These are phyloP conservation scores for Ostreobium quekettii DNA, from an alignment of 139 green algal species.

Conservation along the genomic window DNA sequence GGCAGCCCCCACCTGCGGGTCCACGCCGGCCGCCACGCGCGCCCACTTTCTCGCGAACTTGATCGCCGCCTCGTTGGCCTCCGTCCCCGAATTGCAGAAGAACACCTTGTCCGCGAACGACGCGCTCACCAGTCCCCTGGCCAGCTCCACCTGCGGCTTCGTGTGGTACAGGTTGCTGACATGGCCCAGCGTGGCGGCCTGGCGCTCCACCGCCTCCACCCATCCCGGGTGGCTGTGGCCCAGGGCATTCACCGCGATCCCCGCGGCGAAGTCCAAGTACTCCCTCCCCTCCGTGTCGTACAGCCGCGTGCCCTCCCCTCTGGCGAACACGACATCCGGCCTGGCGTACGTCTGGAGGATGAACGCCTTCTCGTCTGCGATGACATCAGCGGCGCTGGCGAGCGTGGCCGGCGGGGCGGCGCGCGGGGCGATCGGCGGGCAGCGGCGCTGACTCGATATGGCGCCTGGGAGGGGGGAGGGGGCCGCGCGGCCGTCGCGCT, in stretches of 20 bases:
- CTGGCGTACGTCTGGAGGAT: constrained; percentile 78
- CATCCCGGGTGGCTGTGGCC: constrained; percentile 80
- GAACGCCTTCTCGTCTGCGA: constrained; percentile 53
- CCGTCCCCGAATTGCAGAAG: constrained; percentile 94
- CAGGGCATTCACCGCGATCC: constrained; percentile 96
- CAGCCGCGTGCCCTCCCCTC: constrained; percentile 68
- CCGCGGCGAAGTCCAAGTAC: constrained; percentile 94
- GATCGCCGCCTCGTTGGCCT: constrained; percentile 97
- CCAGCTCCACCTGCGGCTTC: constrained; percentile 75
- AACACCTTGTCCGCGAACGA: constrained; percentile 94
- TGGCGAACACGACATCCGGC: constrained; percentile 68
- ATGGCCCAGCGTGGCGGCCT: constrained; percentile 78
- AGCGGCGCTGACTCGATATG: background rate
- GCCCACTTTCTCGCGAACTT: constrained; percentile 97
- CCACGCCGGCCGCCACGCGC: constrained; percentile 39
- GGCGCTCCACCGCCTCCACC: constrained; percentile 68
- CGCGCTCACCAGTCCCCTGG: constrained; percentile 73
- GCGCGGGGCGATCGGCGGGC: background rate
- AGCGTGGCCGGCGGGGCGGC: background rate
- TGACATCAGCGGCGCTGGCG: background rate
- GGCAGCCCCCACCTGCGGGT: too few relatives aligned
- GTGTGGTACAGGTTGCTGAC: constrained; percentile 97
- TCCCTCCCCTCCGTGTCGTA: constrained; percentile 71
- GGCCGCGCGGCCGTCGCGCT: too few relatives aligned
- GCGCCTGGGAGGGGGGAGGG: background rate